Evolutionary conservation across 2,329 filamentous ascomycete genomes (phyloP).

Genomic region (Calonectria fujianensis): DNA sequence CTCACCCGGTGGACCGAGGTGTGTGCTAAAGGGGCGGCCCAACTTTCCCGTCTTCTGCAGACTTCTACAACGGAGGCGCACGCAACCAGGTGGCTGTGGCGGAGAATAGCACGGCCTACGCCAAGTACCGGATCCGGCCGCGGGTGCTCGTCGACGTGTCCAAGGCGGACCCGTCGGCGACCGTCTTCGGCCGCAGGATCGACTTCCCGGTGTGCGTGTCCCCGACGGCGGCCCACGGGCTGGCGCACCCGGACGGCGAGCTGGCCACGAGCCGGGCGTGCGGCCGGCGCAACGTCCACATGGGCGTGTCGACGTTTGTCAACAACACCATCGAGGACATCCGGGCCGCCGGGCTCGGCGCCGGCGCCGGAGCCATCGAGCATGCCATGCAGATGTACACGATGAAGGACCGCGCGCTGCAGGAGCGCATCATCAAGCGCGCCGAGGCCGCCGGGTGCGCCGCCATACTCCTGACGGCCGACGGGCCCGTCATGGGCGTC

Average conservation of each 20-base stretch:
- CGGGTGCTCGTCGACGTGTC: conserved; percentile 3
- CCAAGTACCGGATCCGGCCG: conserved; percentile 10
- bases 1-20: not conserved
- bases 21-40: not conserved
- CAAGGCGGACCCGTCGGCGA: not conserved
- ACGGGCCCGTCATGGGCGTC: not conserved
- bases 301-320: conserved; percentile 6
- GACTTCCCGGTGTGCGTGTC: conserved; percentile 9
- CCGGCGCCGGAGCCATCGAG: not conserved
- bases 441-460: conserved; percentile 11
- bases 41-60: not conserved
- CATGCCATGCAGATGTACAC: conserved; percentile 20
- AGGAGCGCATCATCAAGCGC: conserved; percentile 1
- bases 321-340: conserved; percentile 1
- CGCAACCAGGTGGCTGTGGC: not conserved
- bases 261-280: conserved; percentile 14
- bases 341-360: not conserved
- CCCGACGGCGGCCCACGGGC: not conserved
- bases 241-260: conserved; percentile 7
- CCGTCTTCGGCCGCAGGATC: not conserved
- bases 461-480: not conserved
- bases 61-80: not conserved
- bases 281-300: not conserved
- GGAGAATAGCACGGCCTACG: conserved; percentile 15
- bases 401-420: not conserved